Conservation (phyloP, 148 eudicot genomes). For the Camellia granthamiana region DNA sequence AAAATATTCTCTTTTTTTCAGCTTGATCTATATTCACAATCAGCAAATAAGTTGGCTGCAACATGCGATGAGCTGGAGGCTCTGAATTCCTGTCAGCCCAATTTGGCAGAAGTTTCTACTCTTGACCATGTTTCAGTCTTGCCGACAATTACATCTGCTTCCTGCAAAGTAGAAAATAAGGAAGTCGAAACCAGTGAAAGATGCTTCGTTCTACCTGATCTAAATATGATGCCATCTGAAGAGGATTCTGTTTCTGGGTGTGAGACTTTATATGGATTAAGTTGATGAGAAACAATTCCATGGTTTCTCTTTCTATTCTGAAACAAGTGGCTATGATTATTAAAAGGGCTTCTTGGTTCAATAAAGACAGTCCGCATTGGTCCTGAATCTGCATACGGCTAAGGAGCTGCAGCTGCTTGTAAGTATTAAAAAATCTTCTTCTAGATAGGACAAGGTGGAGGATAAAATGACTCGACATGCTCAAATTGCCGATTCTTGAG, state of each 20-base stretch:
- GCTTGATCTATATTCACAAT: slow-evolving; percentile 43
- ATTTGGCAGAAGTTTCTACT: slow-evolving; percentile 21
- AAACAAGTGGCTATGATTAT: neutral
- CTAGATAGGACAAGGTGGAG: neutral
- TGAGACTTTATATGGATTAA: slow-evolving; percentile 11
- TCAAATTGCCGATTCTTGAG: neutral
- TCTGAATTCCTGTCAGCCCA: slow-evolving; percentile 1
- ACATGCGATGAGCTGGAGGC: slow-evolving; percentile 4
- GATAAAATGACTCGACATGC: neutral
- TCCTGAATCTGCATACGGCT: neutral
- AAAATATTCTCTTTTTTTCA: slow-evolving; percentile 26
- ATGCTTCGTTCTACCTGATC: slow-evolving; percentile 61
- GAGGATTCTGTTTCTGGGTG: slow-evolving; percentile 34
- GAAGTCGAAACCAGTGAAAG: slow-evolving; percentile 12
- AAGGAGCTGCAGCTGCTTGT: neutral
- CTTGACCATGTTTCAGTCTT: slow-evolving; percentile 19
- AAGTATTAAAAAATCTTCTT: neutral
- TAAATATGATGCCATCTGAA: slow-evolving; percentile 52
- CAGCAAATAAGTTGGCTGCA: slow-evolving; percentile 21
- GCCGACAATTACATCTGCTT: slow-evolving; percentile 18
- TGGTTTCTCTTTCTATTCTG: neutral
- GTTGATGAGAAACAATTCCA: slow-evolving; percentile 13
- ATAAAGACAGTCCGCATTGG: neutral
- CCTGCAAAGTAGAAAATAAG: slow-evolving; percentile 8
- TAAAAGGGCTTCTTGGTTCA: slow-evolving; percentile 15